These are phyloP conservation scores for Candolleomyces eurysporus DNA, from an alignment of 768 basidiomycete species.

Conservation along the genomic window DNA sequence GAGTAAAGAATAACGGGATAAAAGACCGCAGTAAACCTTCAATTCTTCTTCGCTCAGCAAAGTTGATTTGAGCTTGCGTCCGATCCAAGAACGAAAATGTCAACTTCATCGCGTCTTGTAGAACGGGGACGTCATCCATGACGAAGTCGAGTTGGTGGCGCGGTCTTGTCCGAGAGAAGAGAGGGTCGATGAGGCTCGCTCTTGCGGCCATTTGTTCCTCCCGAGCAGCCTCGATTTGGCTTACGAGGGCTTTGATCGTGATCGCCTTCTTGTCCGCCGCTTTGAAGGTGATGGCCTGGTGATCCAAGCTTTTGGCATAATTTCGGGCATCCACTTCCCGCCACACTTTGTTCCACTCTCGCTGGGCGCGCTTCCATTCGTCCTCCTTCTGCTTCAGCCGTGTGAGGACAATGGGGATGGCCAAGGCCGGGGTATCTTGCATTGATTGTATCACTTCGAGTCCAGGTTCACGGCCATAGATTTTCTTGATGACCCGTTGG, in stretches of 20 bases:
- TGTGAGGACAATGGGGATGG: constrained; percentile 86
- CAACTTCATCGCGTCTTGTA: constrained; percentile 88
- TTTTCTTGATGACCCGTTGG: constrained; percentile 92
- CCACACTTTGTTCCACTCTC: constrained; percentile 99
- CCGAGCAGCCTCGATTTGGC: constrained; percentile 79
- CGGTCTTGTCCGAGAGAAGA: constrained; percentile 60
- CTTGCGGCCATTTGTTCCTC: constrained; percentile 80
- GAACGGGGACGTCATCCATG: constrained; percentile 68
- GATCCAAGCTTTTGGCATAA: constrained; percentile 90
- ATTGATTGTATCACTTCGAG: constrained; percentile 81
- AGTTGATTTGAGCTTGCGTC: constrained; percentile 69
- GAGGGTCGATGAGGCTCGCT: constrained; percentile 56
- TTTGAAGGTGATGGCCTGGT: constrained; percentile 91
- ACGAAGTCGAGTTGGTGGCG: constrained; percentile 80
- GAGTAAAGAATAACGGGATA: constrained; percentile 74
- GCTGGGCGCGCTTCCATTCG: constrained; percentile 96
- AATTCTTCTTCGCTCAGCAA: constrained; percentile 73
- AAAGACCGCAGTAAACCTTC: constrained; percentile 80
- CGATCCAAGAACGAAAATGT: constrained; percentile 90
- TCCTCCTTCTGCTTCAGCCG: constrained; percentile 96
- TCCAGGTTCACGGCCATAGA: constrained; percentile 87
- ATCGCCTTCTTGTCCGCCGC: constrained; percentile 83
- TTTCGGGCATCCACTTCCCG: constrained; percentile 93
- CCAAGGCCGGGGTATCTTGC: constrained; percentile 87
- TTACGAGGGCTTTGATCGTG: constrained; percentile 72